Base-by-base conservation (phyloP, 208 protist genomes). In the Crithidia brevicula region DNA sequence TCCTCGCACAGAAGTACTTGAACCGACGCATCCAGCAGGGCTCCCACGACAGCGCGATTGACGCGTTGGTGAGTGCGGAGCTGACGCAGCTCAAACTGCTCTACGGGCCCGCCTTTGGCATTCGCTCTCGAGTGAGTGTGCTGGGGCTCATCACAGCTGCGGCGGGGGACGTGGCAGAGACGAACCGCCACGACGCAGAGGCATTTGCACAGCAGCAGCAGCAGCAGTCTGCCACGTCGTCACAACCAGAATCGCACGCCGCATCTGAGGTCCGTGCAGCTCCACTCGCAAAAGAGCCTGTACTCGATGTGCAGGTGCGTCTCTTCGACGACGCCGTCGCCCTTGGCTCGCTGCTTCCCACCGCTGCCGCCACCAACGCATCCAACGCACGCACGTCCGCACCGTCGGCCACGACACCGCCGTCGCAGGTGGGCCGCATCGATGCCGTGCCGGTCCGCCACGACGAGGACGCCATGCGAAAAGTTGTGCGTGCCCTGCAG, bases 21-120 rank as follows among this genome's bases (percentile, higher is more conserved):
- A 60, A 77, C n/a, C 65, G 79, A 25, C 71, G 61, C 27, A 98
- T 98, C 47, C 95, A 98, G 69, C 86, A 90, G 51, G 88, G 82
- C 31, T 30, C 74, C 0, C 95, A 98, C 67, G 88, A 96, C 78
- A 96, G 91, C 62, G 60, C 57, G 45, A 72, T 90, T n/a, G 95
- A 98, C 67, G 92, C 93, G 6, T 36, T 58, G n/a, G 78, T 84
- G 9, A 92, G 89, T 56, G 79, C 91, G 23, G 82, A 96, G 51
- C 78, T 98, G 20, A 79, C 90, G 36, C 75, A 86, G 45, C 70
- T 98, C 15, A 97, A 97, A 67, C 61, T 97, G 28, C 30, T 75
- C 11, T n/a, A 92, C 30, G 95, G 95, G 10, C 86, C 80, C 3
- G 34, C 61, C 10, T 96, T 97, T 74, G 94, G 89, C 22, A 47